Base-by-base conservation (phyloP, 106 monocot genomes). In the Triglochin maritima region DNA sequence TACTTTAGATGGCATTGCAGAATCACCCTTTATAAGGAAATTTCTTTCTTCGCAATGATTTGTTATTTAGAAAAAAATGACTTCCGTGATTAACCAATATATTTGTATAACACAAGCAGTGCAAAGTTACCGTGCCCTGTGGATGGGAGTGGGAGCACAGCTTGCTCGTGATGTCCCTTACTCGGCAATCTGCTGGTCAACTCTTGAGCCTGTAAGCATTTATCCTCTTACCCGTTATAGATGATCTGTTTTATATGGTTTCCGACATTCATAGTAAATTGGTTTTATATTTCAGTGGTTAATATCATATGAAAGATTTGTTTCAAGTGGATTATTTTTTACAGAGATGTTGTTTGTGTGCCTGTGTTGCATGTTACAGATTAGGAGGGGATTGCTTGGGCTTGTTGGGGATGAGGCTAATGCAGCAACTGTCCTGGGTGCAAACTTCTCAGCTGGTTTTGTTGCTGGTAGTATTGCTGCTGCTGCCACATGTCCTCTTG, bases 61-160 rank as follows among this genome's bases (percentile, higher is more conserved):
- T 29, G 29, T 29, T 29, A 29, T 29, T 29, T 29, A 29, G 29
- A 29, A 29, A 29, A 29, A 29, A 29, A 29, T 29, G 29, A 29
- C 29, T 29, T 29, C 29, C 29, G 29, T 29, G 29, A 29, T 29
- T 29, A 29, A 29, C 29, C 29, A 29, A 29, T 29, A 29, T 29
- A 29, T 29, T 29, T 29, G 29, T 29, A 29, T 29, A 29, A 29
- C 29, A 29, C 29, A 29, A 29, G 29, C 77, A 89, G 93, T 86
- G 53, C 84, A 82, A 71, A 63, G 86, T 12, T 94, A 81, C 66
- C 78, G 89, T 8, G 29, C 84, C 8, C 66, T 94, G 14, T 94
- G 94, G 94, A 94, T 82, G 44, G 94, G 94, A 67, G 86, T 94
- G 44, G 94, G 94, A 65, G 89, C 94, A 70, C 94, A 94, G 69